These are phyloP conservation scores for Paulownia fortunei DNA, from an alignment of 257 asterid genomes.

Conservation along the genomic window DNA sequence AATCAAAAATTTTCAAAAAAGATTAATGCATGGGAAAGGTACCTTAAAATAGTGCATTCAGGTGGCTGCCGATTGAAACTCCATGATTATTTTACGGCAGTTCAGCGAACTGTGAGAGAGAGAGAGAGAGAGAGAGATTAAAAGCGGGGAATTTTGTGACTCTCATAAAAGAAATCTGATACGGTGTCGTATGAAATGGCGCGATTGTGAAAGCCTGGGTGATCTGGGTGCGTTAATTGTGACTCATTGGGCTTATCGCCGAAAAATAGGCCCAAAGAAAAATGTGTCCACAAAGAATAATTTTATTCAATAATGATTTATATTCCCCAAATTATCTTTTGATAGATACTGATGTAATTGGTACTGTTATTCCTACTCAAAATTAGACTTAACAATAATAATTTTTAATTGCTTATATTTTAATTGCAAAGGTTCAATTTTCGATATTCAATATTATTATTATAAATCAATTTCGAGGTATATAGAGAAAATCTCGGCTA, in stretches of 20 bases:
- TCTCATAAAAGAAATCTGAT: neutral
- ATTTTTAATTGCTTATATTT: too few species aligned
- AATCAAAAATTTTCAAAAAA: neutral
- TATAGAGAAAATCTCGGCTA: too few species aligned
- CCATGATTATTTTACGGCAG: slow-evolving; percentile 18
- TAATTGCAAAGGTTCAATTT: too few species aligned
- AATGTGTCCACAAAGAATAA: neutral
- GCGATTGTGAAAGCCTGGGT: neutral
- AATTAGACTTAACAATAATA: too few species aligned
- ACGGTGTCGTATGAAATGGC: slow-evolving; percentile 17
- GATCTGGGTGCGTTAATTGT: neutral
- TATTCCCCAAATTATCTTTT: too few species aligned
- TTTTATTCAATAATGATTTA: too few species aligned
- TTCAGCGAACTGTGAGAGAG: neutral
- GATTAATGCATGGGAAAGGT: neutral
- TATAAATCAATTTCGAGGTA: too few species aligned
- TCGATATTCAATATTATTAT: too few species aligned
- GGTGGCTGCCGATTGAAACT: slow-evolving; percentile 23
- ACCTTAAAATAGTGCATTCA: slow-evolving; percentile 24
- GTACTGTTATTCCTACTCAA: too few species aligned
- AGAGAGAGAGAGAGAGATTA: slow-evolving; percentile 21
- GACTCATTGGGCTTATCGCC: neutral
- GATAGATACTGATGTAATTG: too few species aligned
- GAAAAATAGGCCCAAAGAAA: neutral
- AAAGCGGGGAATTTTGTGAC: slow-evolving; percentile 11